These are phyloP conservation scores for Aureobasidium leucospermi DNA, from an alignment of 2,329 filamentous ascomycete genomes.

Conservation along the genomic window DNA sequence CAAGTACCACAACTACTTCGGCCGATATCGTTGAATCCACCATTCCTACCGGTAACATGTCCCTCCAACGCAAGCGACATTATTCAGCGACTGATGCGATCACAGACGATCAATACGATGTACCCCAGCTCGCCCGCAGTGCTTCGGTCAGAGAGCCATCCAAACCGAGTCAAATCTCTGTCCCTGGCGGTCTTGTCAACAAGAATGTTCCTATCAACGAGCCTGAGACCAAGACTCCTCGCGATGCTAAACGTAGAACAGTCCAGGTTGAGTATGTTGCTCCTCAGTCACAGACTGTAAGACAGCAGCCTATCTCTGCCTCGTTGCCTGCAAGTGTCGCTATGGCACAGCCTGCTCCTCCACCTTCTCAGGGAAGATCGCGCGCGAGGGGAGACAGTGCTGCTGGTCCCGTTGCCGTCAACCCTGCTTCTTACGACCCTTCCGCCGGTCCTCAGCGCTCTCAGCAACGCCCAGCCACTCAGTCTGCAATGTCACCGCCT, in stretches of 20 bases:
- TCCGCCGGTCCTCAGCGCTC: conserved; percentile 15
- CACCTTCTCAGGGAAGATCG: conserved; percentile 31
- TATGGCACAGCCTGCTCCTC: conserved; percentile 2
- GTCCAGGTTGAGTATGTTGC: conserved; percentile 98
- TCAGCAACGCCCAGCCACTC: conserved; percentile 15
- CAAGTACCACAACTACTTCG: conserved; percentile 83
- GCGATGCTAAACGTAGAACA: conserved; percentile 86
- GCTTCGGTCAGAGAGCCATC: conserved; percentile 84
- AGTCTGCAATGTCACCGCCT: conserved; percentile 27
- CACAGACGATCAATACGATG: conserved; percentile 48
- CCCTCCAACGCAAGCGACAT: neutral
- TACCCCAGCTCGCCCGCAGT: conserved; percentile 66
- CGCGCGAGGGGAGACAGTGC: conserved; percentile 49
- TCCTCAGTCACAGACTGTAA: conserved; percentile 75
- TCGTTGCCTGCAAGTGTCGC: conserved; percentile 24
- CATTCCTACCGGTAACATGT: conserved; percentile 47
- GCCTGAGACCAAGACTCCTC: conserved; percentile 57
- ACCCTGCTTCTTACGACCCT: conserved; percentile 30
- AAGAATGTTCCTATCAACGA: conserved; percentile 69
- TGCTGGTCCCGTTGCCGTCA: conserved; percentile 40
- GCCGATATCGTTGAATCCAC: conserved; percentile 78
- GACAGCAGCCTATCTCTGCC: conserved; percentile 46
- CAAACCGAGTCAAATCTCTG: conserved; percentile 51
- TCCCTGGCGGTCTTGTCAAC: conserved; percentile 55
- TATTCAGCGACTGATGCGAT: conserved; percentile 12